These are phyloP conservation scores for Gossypium bickii DNA, from an alignment of 345 rosid species.

Conservation along the genomic window DNA sequence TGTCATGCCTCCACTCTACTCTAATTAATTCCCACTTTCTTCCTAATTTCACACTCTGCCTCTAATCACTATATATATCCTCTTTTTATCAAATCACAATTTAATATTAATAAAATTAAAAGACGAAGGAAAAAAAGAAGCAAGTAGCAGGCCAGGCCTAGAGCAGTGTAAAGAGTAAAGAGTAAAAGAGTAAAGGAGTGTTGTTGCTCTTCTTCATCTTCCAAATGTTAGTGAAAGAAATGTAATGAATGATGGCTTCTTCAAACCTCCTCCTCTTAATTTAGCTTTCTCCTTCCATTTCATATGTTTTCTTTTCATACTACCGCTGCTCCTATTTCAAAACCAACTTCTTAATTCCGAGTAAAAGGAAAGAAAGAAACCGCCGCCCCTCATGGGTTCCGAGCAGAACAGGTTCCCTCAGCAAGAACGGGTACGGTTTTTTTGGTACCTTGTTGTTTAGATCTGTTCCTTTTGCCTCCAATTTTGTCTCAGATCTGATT, in stretches of 20 bases:
- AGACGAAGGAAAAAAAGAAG: not conserved
- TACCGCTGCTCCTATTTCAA: not conserved
- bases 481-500: conserved; percentile 12
- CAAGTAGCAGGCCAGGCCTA: conserved; percentile 7
- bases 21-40: no score
- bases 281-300: not conserved
- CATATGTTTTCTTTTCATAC: not conserved
- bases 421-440: conserved; percentile 12
- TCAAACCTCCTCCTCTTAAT: not conserved
- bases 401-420: conserved; percentile 23
- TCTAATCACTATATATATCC: no score
- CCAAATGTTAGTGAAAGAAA: not conserved
- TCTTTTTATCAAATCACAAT: not conserved
- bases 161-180: conserved; percentile 3
- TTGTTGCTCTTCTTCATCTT: not conserved
- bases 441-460: not conserved
- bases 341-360: not conserved
- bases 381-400: conserved; percentile 12
- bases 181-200: not conserved
- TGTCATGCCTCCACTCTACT: no score
- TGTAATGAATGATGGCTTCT: not conserved
- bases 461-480: conserved; percentile 3
- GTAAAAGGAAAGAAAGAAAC: not conserved
- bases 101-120: not conserved
- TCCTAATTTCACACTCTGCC: no score